These are phyloP conservation scores for Syzygium grande DNA, from an alignment of 345 rosid genomes.

Conservation along the genomic window DNA sequence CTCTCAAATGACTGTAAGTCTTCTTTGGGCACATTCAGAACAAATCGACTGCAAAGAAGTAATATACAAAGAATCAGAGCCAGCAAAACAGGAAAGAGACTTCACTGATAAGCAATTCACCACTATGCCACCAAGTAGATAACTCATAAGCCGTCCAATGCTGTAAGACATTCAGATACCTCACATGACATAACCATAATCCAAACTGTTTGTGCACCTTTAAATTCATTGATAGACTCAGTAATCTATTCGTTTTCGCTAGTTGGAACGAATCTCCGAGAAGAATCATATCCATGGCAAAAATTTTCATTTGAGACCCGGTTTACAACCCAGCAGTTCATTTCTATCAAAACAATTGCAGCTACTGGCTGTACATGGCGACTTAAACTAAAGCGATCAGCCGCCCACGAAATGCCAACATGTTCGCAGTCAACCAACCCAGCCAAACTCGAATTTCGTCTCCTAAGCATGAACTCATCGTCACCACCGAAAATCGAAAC, in stretches of 20 bases:
- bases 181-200: background rate
- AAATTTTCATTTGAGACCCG: background rate
- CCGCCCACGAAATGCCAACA: background rate
- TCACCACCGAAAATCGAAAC: background rate
- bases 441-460: background rate
- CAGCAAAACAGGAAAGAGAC: background rate
- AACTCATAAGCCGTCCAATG: background rate
- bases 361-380: background rate
- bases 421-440: background rate
- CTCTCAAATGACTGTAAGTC: conserved; percentile 97
- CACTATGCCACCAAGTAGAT: background rate
- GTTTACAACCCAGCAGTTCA: background rate
- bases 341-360: background rate
- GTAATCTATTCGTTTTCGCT: background rate
- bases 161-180: background rate
- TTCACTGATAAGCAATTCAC: background rate
- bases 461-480: background rate
- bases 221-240: background rate
- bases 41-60: conserved; percentile 69
- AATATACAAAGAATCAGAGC: background rate
- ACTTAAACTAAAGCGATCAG: background rate
- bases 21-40: conserved; percentile 94
- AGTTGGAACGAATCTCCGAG: background rate
- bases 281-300: background rate
- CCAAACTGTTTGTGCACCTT: background rate